Conservation (phyloP, 352 stramenopile genomes). For the Pythium utonaiense region DNA sequence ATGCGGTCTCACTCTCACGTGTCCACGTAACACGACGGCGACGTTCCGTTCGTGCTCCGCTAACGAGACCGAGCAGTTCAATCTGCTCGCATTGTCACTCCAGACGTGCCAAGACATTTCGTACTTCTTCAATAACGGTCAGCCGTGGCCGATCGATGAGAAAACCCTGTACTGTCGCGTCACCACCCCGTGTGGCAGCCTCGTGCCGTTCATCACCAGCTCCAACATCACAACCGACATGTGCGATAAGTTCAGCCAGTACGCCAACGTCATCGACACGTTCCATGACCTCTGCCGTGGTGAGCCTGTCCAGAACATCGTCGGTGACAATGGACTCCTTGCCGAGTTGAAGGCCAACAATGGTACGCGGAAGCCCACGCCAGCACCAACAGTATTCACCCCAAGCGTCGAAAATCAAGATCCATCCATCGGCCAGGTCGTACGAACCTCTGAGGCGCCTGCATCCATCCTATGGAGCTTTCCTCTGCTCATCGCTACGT, state of each 20-base stretch:
- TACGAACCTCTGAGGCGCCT: not conserved
- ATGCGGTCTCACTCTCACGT: constrained; percentile 17
- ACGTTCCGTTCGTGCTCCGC: constrained; percentile 1
- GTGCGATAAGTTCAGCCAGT: constrained; percentile 10
- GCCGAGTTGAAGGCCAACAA: not conserved
- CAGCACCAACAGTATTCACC: constrained; percentile 6
- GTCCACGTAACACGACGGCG: not conserved
- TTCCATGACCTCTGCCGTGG: constrained; percentile 19
- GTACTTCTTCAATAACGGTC: constrained; percentile 16
- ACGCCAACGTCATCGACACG: constrained; percentile 15
- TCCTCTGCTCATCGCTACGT: too few relatives aligned
- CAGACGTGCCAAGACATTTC: constrained; percentile 17
- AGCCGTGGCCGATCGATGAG: constrained; percentile 20
- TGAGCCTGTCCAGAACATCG: constrained; percentile 9
- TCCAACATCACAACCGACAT: not conserved
- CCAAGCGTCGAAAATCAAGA: not conserved
- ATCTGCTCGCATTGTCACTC: constrained; percentile 5
- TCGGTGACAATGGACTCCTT: constrained; percentile 13
- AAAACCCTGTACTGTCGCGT: constrained; percentile 5
- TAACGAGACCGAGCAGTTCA: constrained; percentile 5
- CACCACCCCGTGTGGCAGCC: constrained; percentile 9
- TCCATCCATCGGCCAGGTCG: not conserved
- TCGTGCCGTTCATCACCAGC: constrained; percentile 21
- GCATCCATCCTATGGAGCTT: not conserved
- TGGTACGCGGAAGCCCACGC: constrained; percentile 13